A percentile compares a stretch with the other conserved stretches of the same genome.
Evolutionary conservation across 2,329 filamentous ascomycete species (phyloP).

Genomic region (Zymoseptoria tritici): DNA sequence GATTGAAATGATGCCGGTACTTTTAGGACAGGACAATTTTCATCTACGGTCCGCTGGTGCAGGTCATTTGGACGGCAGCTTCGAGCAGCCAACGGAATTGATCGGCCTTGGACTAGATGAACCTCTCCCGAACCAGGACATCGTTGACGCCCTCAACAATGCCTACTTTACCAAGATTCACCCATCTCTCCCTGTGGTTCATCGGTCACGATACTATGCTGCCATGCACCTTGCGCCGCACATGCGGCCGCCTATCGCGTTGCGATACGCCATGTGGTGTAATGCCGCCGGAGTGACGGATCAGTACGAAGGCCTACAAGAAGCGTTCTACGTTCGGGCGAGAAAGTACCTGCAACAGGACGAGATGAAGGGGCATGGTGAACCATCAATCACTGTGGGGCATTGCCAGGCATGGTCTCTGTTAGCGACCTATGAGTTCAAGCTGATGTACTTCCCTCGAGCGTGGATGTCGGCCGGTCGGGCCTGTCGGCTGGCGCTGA

Average conservation of each 20-base stretch:
- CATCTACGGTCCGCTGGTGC: neutral
- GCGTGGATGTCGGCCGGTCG: constrained; percentile 90
- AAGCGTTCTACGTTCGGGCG: constrained; percentile 82
- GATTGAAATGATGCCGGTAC: constrained; percentile 12
- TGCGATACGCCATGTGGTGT: constrained; percentile 96
- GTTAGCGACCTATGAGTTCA: constrained; percentile 82
- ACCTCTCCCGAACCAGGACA: constrained; percentile 65
- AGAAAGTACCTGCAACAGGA: constrained; percentile 86
- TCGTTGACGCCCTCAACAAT: constrained; percentile 79
- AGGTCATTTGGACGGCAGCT: neutral
- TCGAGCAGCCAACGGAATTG: constrained; percentile 70
- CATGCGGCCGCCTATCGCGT: constrained; percentile 74
- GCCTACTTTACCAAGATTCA: constrained; percentile 90
- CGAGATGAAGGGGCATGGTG: constrained; percentile 86
- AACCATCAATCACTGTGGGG: constrained; percentile 75
- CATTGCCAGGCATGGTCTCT: constrained; percentile 82
- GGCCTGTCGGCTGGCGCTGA: constrained; percentile 72
- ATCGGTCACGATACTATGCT: constrained; percentile 77
- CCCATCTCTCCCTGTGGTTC: constrained; percentile 77
- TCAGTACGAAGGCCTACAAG: constrained; percentile 70
- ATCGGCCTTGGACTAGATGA: constrained; percentile 77
- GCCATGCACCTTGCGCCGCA: constrained; percentile 84
- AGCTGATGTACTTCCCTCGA: constrained; percentile 92
- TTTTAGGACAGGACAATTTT: neutral
- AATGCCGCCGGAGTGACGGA: constrained; percentile 78